Evolutionary conservation across 148 eudicot species (phyloP), one percentile per base, ranked within the genome.

Genomic region (Cornus controversa): DNA sequence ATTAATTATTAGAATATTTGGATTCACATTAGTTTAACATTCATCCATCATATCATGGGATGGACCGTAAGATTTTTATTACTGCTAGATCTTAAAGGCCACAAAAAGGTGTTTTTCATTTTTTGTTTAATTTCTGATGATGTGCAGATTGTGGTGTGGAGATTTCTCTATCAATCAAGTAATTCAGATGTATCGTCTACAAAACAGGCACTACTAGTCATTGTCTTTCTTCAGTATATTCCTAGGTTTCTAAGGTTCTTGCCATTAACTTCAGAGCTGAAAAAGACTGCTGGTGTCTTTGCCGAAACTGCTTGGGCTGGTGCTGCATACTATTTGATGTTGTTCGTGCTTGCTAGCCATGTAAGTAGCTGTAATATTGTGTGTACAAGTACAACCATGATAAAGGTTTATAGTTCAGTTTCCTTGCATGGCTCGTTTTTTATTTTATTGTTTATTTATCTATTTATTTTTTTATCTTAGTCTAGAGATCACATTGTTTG

Each of bases 231-330:
- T 31, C 94, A 91, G 62, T 91, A 89, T 71, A 74, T 91, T 62
- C 94, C 94, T 13, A 76, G 94, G 63, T 89, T 89, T 76, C 47
- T 82, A 67, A 84, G 94, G 65, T 66, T 91, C 73, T 18, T 86
- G 40, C 94, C 94, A 45, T 79, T 91, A 68, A 81, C 78, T 78
- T 87, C 92, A 23, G 89, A 91, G 76, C 79, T 91, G 77, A 91
- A 89, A 82, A 91, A 86, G 80, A 79, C 89, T 8, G 86, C 90
- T 0, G 94, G 94, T 34, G 92, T 84, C 42, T 87, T 91, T 77
- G 90, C 92, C 40, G 94, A 91, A 73, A 85, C 88, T 75, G 92
- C 94, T 72, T 91, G 92, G 92, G 94, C 94, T 70, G 94, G 94
- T 76, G 94, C 94, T 67, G 94, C 88, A 36, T 91, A 89, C 77